These are phyloP conservation scores for Endothia cerciana DNA, from an alignment of 2,329 filamentous ascomycete species.

Conservation along the genomic window DNA sequence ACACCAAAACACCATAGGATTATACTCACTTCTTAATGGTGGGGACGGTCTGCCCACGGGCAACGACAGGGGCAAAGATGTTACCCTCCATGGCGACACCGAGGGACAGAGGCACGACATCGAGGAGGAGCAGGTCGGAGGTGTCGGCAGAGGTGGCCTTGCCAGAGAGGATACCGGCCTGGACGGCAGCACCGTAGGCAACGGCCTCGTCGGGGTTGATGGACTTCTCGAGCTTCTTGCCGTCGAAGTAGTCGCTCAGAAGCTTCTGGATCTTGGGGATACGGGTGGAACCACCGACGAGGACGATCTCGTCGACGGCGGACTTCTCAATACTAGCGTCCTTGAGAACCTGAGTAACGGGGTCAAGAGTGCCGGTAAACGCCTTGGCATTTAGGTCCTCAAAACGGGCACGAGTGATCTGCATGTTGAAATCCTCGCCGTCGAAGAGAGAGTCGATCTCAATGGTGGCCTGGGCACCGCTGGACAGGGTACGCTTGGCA, in stretches of 20 bases:
- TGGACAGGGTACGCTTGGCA: slow-evolving; percentile 98
- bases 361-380: slow-evolving; percentile 91
- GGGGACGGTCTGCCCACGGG: slow-evolving; percentile 76
- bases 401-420: slow-evolving; percentile 98
- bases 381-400: slow-evolving; percentile 97
- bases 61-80: slow-evolving; percentile 94
- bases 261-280: slow-evolving; percentile 99
- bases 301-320: slow-evolving; percentile 96
- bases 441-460: slow-evolving; percentile 99
- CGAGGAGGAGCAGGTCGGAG: slow-evolving; percentile 89
- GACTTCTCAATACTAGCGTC: slow-evolving; percentile 86
- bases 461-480: slow-evolving; percentile 94
- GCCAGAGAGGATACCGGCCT: slow-evolving; percentile 97
- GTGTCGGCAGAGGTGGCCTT: slow-evolving; percentile 97
- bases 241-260: slow-evolving; percentile 97
- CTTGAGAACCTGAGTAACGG: slow-evolving; percentile 95
- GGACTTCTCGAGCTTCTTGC: slow-evolving; percentile 99
- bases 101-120: slow-evolving; percentile 93
- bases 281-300: slow-evolving; percentile 98
- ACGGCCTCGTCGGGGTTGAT: slow-evolving; percentile 99
- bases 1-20: too few species aligned
- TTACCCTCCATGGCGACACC: slow-evolving; percentile 99
- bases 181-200: slow-evolving; percentile 96
- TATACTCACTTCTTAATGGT: slow-evolving; percentile 70
- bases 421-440: slow-evolving; percentile 95